Base-by-base conservation (phyloP, 352 stramenopile genomes). In the Globisporangium carolinianum region DNA sequence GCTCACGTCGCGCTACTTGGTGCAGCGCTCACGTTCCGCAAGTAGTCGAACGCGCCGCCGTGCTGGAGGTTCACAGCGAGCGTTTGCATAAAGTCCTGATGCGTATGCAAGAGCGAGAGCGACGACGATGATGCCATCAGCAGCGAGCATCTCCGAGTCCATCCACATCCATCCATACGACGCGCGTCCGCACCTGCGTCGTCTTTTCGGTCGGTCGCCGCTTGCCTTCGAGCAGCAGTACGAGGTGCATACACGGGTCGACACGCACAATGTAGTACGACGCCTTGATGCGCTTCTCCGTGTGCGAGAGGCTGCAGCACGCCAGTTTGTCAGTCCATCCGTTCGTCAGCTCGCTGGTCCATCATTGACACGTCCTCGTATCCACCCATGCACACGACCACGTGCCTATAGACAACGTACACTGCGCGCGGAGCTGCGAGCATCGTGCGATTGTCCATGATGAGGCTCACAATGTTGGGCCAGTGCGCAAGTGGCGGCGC, bases 401-500 rank as follows among this genome's bases (percentile, higher is more conserved):
- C 1, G 24, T 24, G 24, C 1, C 24, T 24, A 24, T 1, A 51
- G 4, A 51, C 37, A 39, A 73, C 75, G 65, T 79, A 88, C 78
- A 81, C 71, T 63, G 74, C 71, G 6, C 58, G 67, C 50, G 75
- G 72, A 6, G 76, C 73, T 52, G 86, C 72, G 55, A 91, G 61
- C 49, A 67, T 69, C 15, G 63, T 61, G 37, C 76, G 75, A 60
- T 86, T 90, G 68, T 95, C 83, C 84, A 90, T 89, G 55, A 95
- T 88, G 32, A 95, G 71, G 61, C 83, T 94, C 52, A 95, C 69
- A 14, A 95, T 75, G 50, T 95, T 95, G 2, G 86, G 86, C 83
- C 83, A 95, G 62, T 95, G 86, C 57, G 84, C 63, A 49, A 86
- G 61, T 18, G 80, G 79, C 2, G 72, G 65, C 10, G 86, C 73